phyloP scores from a whole-genome alignment of 306 rosid species.

The Cucumis cinereus region DNA sequence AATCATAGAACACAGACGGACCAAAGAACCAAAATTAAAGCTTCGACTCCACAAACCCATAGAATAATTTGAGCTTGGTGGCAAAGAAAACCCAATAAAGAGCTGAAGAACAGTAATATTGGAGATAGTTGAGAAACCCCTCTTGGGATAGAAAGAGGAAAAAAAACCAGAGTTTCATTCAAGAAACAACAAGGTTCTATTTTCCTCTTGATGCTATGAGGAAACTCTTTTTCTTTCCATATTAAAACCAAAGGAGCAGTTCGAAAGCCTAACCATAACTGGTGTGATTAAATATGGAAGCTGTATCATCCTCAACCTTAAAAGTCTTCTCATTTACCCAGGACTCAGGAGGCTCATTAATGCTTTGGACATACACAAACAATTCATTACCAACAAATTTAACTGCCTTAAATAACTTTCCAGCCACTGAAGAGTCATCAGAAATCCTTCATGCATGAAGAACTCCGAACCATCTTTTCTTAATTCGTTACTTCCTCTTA shows the following conservation, averaged over 20 bases:
- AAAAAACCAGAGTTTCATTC: not conserved
- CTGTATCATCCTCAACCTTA: not conserved
- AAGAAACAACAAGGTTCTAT: not conserved
- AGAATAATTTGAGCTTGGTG: not conserved
- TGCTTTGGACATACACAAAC: not conserved
- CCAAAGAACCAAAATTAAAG: not conserved
- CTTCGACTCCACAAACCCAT: not conserved
- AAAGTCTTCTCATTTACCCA: not conserved
- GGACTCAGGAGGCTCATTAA: not conserved
- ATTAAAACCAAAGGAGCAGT: not conserved
- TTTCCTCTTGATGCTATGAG: not conserved
- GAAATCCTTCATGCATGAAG: too few species aligned
- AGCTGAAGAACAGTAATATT: not conserved
- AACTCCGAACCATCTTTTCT: too few species aligned
- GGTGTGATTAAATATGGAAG: not conserved
- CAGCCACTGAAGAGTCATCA: not conserved
- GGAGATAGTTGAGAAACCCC: not conserved
- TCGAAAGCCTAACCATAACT: not conserved
- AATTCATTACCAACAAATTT: not conserved
- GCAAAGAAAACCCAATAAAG: not conserved
- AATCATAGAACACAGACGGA: not conserved
- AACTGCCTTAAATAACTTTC: not conserved
- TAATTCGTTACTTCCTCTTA: too few species aligned
- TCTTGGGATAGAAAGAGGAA: not conserved
- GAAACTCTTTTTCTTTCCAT: not conserved